phyloP scores from a whole-genome alignment of 2,329 filamentous ascomycete species.

The Epichloe coenophiala region DNA sequence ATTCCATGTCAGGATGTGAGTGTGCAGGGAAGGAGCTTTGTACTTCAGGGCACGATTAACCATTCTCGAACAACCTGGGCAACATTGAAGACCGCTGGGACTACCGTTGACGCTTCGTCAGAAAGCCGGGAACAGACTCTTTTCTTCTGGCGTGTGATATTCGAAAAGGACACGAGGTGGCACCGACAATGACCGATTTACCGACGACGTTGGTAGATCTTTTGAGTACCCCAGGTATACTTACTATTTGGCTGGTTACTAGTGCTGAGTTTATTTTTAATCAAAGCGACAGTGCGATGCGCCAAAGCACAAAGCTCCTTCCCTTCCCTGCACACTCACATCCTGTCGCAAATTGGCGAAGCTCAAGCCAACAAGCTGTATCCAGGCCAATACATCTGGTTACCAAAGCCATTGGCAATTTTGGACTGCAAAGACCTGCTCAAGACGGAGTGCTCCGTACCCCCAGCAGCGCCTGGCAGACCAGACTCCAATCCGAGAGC shows the following conservation, averaged over 20 bases:
- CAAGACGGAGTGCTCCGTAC: background rate
- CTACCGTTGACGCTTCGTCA: too few relatives aligned
- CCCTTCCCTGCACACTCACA: background rate
- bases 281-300: background rate
- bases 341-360: background rate
- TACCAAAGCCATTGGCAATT: background rate
- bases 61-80: too few relatives aligned
- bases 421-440: background rate
- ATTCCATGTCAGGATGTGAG: too few relatives aligned
- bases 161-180: too few relatives aligned
- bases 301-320: background rate
- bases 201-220: background rate
- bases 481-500: background rate
- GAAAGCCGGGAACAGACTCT: too few relatives aligned
- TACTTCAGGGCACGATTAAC: too few relatives aligned
- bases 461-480: background rate
- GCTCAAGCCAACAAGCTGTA: background rate
- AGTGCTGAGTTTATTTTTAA: too few relatives aligned
- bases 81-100: too few relatives aligned
- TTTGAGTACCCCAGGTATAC: too few relatives aligned
- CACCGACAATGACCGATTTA: too few relatives aligned
- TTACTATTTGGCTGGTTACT: too few relatives aligned
- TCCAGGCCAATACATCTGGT: background rate
- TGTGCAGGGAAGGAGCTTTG: too few relatives aligned
- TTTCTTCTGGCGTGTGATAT: background rate